A percentile compares a stretch with the other conserved stretches of the same genome.
phyloP scores from a whole-genome alignment of 140 eudicot species.

The Erigeron philadelphicus region DNA sequence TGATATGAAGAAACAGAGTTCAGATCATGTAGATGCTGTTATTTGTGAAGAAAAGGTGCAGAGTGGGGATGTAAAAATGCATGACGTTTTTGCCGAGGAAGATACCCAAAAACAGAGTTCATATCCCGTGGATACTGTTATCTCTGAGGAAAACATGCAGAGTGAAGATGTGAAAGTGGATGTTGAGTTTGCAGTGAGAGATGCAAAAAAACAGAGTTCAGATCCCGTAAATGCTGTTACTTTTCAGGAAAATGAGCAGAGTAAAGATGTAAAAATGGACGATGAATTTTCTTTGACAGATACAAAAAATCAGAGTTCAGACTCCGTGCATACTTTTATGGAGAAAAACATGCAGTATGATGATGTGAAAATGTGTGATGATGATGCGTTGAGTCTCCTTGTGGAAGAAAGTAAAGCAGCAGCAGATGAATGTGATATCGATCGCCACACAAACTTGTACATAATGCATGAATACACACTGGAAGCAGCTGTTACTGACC shows the following conservation, averaged over 20 bases:
- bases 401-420: no score
- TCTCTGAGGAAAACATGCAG: no score
- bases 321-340: neutral
- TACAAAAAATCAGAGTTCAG: neutral
- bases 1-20: neutral
- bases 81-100: neutral
- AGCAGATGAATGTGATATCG: neutral
- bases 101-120: neutral
- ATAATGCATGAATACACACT: conserved; percentile 36
- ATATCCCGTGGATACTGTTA: neutral
- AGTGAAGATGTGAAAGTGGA: neutral
- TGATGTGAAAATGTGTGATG: conserved; percentile 19
- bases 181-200: neutral
- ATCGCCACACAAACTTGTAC: conserved; percentile 22
- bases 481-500: conserved; percentile 46
- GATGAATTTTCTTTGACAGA: neutral
- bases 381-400: no score
- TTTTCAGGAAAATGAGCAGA: neutral
- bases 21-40: neutral
- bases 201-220: neutral
- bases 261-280: neutral
- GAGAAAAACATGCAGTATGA: neutral
- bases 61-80: neutral
- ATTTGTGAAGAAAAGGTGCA: no score
- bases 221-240: neutral